A percentile compares a stretch with the other conserved stretches of the same genome.
Conservation (phyloP, 2,329 filamentous ascomycete species). For the Pyricularia grisea region DNA sequence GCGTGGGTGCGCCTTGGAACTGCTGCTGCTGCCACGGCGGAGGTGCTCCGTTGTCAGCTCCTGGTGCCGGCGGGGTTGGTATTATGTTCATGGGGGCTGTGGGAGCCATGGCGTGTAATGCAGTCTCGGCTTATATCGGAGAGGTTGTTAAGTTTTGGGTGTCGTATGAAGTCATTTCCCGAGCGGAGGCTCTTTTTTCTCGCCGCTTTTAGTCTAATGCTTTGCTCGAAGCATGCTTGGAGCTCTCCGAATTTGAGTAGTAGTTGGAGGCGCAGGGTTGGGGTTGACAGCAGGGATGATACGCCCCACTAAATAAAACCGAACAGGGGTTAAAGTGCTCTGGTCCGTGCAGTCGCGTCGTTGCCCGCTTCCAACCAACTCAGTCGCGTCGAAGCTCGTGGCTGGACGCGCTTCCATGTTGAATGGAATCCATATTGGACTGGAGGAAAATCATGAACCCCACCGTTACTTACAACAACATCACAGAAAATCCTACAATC, state of each 20-base stretch:
- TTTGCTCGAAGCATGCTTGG: not conserved
- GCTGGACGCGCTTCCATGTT: not conserved
- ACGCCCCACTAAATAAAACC: not conserved
- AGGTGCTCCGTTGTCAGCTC: not conserved
- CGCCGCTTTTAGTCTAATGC: not conserved
- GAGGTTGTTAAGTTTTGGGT: not conserved
- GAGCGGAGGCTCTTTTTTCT: not conserved
- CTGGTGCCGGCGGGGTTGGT: conserved; percentile 1
- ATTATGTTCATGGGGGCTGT: not conserved
- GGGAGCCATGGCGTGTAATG: not conserved
- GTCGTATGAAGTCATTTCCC: not conserved
- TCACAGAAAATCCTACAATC: not conserved
- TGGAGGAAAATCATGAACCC: not conserved
- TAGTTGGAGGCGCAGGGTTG: not conserved
- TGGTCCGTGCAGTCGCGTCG: not conserved
- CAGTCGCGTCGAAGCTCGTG: not conserved
- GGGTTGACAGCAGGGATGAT: not conserved
- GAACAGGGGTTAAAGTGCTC: not conserved
- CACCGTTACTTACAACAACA: not conserved
- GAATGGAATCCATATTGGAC: not conserved
- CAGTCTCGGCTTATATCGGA: not conserved
- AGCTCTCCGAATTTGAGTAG: not conserved
- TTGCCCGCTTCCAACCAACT: not conserved
- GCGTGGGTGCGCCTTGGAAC: conserved; percentile 12
- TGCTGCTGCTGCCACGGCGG: conserved; percentile 13